Conservation (phyloP, 306 rosid species). For the Corylus avellana region DNA sequence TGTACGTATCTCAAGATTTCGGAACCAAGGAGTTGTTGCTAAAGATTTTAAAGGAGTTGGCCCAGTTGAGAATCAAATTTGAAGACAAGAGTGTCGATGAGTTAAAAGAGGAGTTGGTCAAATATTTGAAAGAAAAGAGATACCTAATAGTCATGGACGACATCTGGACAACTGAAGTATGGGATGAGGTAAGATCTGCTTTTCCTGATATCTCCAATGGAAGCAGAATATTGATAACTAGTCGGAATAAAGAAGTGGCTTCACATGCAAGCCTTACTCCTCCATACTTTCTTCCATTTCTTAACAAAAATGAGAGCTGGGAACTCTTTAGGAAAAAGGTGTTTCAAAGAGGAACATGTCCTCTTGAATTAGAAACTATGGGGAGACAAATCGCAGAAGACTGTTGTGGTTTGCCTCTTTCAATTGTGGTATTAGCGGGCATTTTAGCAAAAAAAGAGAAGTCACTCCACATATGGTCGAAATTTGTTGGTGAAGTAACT, state of each 20-base stretch:
- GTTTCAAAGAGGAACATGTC: no score
- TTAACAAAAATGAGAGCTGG: conserved; percentile 33
- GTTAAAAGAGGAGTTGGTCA: not conserved
- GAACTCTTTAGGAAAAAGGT: conserved; percentile 12
- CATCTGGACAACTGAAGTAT: conserved; percentile 13
- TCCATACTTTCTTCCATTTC: not conserved
- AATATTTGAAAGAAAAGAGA: not conserved
- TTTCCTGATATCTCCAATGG: not conserved
- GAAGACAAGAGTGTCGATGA: not conserved
- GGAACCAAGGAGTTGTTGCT: not conserved
- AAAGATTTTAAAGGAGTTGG: not conserved
- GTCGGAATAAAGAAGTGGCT: conserved; percentile 17
- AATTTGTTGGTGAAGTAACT: no score
- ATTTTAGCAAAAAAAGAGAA: not conserved
- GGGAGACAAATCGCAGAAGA: not conserved
- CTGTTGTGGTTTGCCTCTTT: not conserved
- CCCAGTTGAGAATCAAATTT: no score
- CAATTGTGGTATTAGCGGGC: not conserved
- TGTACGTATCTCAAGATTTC: not conserved
- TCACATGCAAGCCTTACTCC: no score
- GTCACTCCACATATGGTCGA: no score
- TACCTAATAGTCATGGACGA: conserved; percentile 18
- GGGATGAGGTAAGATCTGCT: conserved; percentile 10
- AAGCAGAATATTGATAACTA: conserved; percentile 31
- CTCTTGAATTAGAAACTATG: not conserved